These are phyloP conservation scores for Agroathelia rolfsii DNA, from an alignment of 1,284 basidiomycete genomes.

Conservation along the genomic window DNA sequence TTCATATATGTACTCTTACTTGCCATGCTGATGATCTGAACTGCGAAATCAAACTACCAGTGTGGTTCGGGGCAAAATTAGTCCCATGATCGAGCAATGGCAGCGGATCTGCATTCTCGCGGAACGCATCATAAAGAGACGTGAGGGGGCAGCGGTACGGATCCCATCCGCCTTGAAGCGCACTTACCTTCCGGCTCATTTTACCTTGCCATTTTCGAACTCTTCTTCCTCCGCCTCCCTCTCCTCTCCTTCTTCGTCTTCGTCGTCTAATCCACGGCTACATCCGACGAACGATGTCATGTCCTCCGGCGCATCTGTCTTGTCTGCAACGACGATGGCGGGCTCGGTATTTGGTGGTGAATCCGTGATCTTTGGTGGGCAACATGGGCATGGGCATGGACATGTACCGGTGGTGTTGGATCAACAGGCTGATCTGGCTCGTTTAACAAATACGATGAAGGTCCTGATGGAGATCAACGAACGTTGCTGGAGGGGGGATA, in stretches of 20 bases:
- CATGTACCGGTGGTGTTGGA: slow-evolving; percentile 16
- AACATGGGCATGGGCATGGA: no score
- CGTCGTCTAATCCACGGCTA: slow-evolving; percentile 12
- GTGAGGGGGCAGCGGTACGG: slow-evolving; percentile 83
- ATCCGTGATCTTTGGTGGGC: slow-evolving; percentile 15
- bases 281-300: slow-evolving; percentile 12
- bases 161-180: slow-evolving; percentile 53
- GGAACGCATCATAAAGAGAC: slow-evolving; percentile 78
- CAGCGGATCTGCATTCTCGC: slow-evolving; percentile 78
- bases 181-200: slow-evolving; percentile 56
- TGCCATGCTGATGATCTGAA: slow-evolving; percentile 4
- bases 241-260: slow-evolving; percentile 21
- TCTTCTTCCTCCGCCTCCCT: slow-evolving; percentile 25
- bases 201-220: slow-evolving; percentile 35
- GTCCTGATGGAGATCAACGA: slow-evolving; percentile 72
- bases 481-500: slow-evolving; percentile 69
- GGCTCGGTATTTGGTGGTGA: slow-evolving; percentile 14
- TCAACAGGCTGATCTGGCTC: slow-evolving; percentile 69
- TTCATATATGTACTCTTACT: slow-evolving; percentile 5
- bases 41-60: slow-evolving; percentile 25
- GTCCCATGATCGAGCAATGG: slow-evolving; percentile 78
- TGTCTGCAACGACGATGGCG: slow-evolving; percentile 10
- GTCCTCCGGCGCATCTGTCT: slow-evolving; percentile 12
- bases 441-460: slow-evolving; percentile 73
- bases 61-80: slow-evolving; percentile 60